These are phyloP conservation scores for Dichotomocladium elegans DNA, from an alignment of 371 early-diverging fungal genomes.

Conservation along the genomic window DNA sequence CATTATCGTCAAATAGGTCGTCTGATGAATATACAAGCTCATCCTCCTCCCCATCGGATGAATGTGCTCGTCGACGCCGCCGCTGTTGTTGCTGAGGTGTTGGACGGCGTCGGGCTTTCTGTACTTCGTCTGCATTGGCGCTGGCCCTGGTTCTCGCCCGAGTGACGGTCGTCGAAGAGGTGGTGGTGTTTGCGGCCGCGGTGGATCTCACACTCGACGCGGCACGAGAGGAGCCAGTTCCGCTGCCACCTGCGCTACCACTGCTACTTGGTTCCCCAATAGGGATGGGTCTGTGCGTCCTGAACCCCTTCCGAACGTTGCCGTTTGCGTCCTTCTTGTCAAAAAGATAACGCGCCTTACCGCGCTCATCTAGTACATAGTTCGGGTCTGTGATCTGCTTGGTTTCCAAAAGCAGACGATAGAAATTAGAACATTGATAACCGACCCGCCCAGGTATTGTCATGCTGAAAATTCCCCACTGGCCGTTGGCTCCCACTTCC, in stretches of 20 bases:
- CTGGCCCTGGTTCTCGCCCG: too few relatives aligned
- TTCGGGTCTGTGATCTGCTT: constrained; percentile 85
- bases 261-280: constrained; percentile 10
- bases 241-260: constrained; percentile 7
- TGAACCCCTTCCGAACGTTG: constrained; percentile 70
- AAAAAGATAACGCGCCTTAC: constrained; percentile 86
- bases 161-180: not conserved
- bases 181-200: not conserved
- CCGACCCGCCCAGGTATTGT: constrained; percentile 93
- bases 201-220: not conserved
- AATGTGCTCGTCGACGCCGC: constrained; percentile 21
- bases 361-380: constrained; percentile 84
- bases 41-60: constrained; percentile 52
- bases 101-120: constrained; percentile 18
- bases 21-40: constrained; percentile 31
- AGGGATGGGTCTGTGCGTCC: constrained; percentile 52
- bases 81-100: constrained; percentile 15
- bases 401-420: constrained; percentile 81
- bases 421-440: constrained; percentile 95
- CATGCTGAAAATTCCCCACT: constrained; percentile 96
- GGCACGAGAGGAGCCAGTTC: not conserved
- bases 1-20: constrained; percentile 39
- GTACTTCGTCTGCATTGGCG: not conserved
- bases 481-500: constrained; percentile 89
- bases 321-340: constrained; percentile 79